These are phyloP conservation scores for Fusarium oxysporum DNA, from an alignment of 2,329 filamentous ascomycete genomes.

Conservation along the genomic window DNA sequence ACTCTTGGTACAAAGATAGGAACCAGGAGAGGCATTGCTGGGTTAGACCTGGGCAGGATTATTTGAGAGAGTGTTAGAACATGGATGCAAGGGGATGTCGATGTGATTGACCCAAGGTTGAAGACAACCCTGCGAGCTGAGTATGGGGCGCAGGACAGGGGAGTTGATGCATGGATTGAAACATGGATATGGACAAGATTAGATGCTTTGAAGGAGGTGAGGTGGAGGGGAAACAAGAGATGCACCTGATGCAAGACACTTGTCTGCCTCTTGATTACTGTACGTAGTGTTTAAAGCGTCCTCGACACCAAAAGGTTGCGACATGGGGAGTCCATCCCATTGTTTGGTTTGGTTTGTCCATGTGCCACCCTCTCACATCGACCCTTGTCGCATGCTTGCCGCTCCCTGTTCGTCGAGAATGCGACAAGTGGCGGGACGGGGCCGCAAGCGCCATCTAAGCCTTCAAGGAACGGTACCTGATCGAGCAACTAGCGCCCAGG, in stretches of 20 bases:
- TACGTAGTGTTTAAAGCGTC: constrained; percentile 1
- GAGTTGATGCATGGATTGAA: constrained; percentile 16
- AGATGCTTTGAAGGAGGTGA: constrained; percentile 26
- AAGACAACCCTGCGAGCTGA: constrained; percentile 49
- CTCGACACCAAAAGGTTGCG: constrained; percentile 3
- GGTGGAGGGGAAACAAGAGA: constrained; percentile 17
- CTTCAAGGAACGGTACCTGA: constrained; percentile 44
- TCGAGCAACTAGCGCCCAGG: constrained; percentile 38
- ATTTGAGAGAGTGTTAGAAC: constrained; percentile 25
- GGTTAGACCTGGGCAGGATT: constrained; percentile 22
- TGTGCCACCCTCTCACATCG: constrained; percentile 28
- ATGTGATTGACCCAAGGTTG: constrained; percentile 37
- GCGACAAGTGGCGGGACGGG: constrained; percentile 44
- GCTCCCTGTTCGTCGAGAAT: constrained; percentile 31
- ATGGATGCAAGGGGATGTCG: constrained; percentile 21
- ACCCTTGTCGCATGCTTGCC: constrained; percentile 38
- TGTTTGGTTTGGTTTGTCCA: constrained; percentile 25
- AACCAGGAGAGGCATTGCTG: constrained; percentile 46
- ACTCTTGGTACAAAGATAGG: constrained; percentile 44
- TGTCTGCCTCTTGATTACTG: constrained; percentile 8
- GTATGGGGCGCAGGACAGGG: constrained; percentile 47
- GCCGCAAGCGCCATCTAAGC: constrained; percentile 47
- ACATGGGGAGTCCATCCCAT: constrained; percentile 10
- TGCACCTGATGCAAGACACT: constrained; percentile 43
- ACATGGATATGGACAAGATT: constrained; percentile 21